Evolutionary conservation across 2,329 filamentous ascomycete species (phyloP).

Genomic region (Curvularia sp.): DNA sequence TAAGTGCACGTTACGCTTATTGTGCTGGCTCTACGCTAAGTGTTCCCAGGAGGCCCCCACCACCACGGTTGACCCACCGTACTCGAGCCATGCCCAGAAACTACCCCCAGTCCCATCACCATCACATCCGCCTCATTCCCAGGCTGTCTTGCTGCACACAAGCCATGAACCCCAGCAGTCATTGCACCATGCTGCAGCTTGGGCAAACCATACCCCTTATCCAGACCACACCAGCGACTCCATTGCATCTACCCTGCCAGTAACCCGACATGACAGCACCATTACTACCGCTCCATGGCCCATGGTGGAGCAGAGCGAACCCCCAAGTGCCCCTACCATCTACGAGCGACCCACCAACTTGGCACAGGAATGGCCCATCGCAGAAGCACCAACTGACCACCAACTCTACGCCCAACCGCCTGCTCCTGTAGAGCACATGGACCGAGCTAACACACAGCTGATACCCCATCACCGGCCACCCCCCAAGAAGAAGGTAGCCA

Average conservation of each 20-base stretch:
- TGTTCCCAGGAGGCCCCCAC: conserved; percentile 29
- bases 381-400: conserved; percentile 21
- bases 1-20: conserved; percentile 27
- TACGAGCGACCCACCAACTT: conserved; percentile 27
- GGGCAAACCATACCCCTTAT: conserved; percentile 26
- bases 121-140: conserved; percentile 27
- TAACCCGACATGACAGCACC: conserved; percentile 20
- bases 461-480: conserved; percentile 23
- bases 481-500: conserved; percentile 37
- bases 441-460: conserved; percentile 8
- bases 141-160: conserved; percentile 24
- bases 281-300: conserved; percentile 28
- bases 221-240: conserved; percentile 23
- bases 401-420: conserved; percentile 22
- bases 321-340: conserved; percentile 16
- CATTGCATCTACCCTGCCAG: conserved; percentile 18
- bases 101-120: conserved; percentile 32
- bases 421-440: conserved; percentile 16
- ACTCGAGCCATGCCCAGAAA: conserved; percentile 28
- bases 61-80: conserved; percentile 33
- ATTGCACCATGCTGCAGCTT: conserved; percentile 31
- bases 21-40: conserved; percentile 28
- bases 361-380: conserved; percentile 30
- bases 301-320: conserved; percentile 15
- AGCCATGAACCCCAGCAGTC: conserved; percentile 23